phyloP scores from a whole-genome alignment of 2,329 filamentous ascomycete genomes.

The Chaetothyriales sp. region DNA sequence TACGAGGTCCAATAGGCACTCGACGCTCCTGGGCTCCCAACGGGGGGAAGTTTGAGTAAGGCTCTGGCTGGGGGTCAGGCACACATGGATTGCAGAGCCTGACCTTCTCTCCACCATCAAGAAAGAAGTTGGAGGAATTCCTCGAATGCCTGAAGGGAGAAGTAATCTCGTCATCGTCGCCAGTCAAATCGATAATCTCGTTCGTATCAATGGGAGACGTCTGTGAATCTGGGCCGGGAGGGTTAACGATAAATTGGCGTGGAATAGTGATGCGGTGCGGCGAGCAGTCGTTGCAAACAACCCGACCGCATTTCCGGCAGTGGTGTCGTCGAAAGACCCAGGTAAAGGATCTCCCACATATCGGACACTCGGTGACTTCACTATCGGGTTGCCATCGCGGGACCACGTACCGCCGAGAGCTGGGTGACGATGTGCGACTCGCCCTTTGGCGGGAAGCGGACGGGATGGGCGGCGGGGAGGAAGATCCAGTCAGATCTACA shows the following conservation, averaged over 20 bases:
- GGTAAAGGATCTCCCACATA: constrained; percentile 64
- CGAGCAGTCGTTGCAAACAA: constrained; percentile 80
- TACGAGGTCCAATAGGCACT: not conserved
- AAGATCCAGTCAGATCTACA: constrained; percentile 16
- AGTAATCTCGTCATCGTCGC: constrained; percentile 21
- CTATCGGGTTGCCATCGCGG: constrained; percentile 81
- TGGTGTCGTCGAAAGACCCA: constrained; percentile 85
- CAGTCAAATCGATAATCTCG: constrained; percentile 34
- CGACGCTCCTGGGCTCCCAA: not conserved
- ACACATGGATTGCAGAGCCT: constrained; percentile 60
- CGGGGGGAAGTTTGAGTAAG: constrained; percentile 16
- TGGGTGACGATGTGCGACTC: constrained; percentile 8
- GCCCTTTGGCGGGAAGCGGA: constrained; percentile 8
- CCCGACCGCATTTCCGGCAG: constrained; percentile 87
- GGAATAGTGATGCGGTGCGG: constrained; percentile 92
- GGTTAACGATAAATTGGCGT: constrained; percentile 77
- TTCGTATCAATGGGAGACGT: constrained; percentile 18
- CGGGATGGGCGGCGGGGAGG: constrained; percentile 16
- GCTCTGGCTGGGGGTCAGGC: constrained; percentile 50
- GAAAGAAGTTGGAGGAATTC: constrained; percentile 1
- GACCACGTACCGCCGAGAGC: constrained; percentile 37
- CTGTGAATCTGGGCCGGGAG: constrained; percentile 38
- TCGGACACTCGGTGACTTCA: constrained; percentile 69
- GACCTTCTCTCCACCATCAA: constrained; percentile 53
- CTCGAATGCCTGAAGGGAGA: constrained; percentile 1